These are phyloP conservation scores for Dendryphion nanum DNA, from an alignment of 2,329 filamentous ascomycete genomes.

Conservation along the genomic window DNA sequence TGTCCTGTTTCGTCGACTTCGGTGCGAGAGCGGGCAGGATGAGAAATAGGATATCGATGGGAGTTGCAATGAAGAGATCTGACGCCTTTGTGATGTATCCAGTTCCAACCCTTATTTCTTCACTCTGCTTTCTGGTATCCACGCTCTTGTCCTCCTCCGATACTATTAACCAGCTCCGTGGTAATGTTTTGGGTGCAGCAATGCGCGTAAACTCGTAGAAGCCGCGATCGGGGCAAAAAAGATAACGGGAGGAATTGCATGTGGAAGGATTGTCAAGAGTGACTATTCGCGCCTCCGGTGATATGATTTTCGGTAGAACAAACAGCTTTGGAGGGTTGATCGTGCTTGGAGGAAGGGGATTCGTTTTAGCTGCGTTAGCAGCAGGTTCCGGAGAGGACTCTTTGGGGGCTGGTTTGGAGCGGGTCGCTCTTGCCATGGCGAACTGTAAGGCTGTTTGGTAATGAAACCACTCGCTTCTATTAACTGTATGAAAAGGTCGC, in stretches of 20 bases:
- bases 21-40: conserved; percentile 69
- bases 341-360: conserved; percentile 36
- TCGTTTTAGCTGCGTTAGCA: conserved; percentile 20
- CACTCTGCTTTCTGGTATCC: conserved; percentile 8
- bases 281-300: conserved; percentile 54
- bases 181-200: conserved; percentile 48
- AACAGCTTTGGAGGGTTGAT: conserved; percentile 53
- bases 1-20: conserved; percentile 47
- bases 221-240: conserved; percentile 58
- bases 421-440: conserved; percentile 37
- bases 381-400: conserved; percentile 13
- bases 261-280: conserved; percentile 56
- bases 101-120: conserved; percentile 14
- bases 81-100: conserved; percentile 65
- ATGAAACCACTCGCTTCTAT: too few relatives aligned
- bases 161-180: conserved; percentile 56
- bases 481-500: too few relatives aligned
- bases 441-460: background rate
- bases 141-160: conserved; percentile 9
- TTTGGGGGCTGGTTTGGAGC: conserved; percentile 31
- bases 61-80: conserved; percentile 79
- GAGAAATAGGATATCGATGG: conserved; percentile 81
- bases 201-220: conserved; percentile 63
- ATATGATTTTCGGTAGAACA: conserved; percentile 55
- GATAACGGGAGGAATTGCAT: conserved; percentile 50